phyloP scores from a whole-genome alignment of 139 green algal species.

The Pseudopediastrum boryanum region DNA sequence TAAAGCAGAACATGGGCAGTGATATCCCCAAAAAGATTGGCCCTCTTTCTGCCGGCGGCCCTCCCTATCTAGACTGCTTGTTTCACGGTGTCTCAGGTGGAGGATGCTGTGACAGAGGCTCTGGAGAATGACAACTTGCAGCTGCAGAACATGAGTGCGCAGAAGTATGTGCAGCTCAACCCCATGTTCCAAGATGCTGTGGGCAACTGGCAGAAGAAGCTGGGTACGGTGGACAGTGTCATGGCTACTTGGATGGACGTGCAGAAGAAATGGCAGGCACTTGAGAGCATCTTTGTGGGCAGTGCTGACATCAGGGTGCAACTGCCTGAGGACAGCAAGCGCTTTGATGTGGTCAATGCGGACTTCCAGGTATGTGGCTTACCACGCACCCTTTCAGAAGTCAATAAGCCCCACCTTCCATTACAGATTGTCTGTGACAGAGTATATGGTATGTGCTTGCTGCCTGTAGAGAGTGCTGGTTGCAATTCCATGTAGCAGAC shows the following conservation, averaged over 20 bases:
- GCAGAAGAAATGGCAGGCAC: slow-evolving; percentile 91
- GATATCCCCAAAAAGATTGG: too few relatives aligned
- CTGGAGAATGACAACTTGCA: slow-evolving; percentile 91
- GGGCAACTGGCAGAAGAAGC: slow-evolving; percentile 85
- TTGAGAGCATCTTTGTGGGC: slow-evolving; percentile 92
- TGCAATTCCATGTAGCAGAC: too few relatives aligned
- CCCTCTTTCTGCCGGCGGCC: too few relatives aligned
- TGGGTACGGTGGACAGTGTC: slow-evolving; percentile 83
- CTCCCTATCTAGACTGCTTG: too few relatives aligned
- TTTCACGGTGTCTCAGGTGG: too few relatives aligned
- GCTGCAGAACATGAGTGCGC: slow-evolving; percentile 86
- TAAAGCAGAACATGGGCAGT: too few relatives aligned
- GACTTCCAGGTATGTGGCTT: slow-evolving; percentile 81
- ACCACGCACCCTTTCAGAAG: too few relatives aligned
- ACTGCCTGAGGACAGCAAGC: slow-evolving; percentile 88
- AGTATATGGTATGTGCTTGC: too few relatives aligned
- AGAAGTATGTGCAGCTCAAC: slow-evolving; percentile 92
- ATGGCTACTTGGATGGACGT: slow-evolving; percentile 84
- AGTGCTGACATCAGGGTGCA: slow-evolving; percentile 90
- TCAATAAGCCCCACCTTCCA: too few relatives aligned
- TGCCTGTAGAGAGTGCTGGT: too few relatives aligned
- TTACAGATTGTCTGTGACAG: too few relatives aligned
- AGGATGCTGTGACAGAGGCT: slow-evolving; percentile 76
- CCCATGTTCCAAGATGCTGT: slow-evolving; percentile 87
- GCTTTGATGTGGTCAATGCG: slow-evolving; percentile 82